A percentile compares a stretch with the other conserved stretches of the same genome.
Evolutionary conservation across 768 basidiomycete species (phyloP).

Genomic region (Tephrocybe sp.): DNA sequence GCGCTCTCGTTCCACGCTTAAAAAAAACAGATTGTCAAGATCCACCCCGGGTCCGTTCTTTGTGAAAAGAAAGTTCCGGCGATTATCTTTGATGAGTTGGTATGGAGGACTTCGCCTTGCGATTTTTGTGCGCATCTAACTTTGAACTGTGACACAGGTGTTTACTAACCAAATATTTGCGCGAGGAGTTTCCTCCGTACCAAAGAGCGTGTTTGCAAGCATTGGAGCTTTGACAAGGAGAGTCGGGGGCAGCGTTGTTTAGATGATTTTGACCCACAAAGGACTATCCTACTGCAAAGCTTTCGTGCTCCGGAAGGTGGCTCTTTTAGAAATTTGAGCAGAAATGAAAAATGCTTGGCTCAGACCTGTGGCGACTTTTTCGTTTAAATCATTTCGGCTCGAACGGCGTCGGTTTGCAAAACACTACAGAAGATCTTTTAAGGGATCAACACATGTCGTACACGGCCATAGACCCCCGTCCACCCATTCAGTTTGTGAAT

Average conservation of each 20-base stretch:
- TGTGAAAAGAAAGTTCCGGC: conserved; percentile 80
- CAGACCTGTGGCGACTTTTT: no score
- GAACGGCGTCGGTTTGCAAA: no score
- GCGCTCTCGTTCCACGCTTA: conserved; percentile 1
- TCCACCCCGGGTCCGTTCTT: conserved; percentile 87
- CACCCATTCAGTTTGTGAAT: no score
- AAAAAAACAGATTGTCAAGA: conserved; percentile 63
- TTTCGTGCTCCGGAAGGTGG: no score
- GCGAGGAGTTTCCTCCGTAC: conserved; percentile 84
- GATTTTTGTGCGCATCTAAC: not conserved
- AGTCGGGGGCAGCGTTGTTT: conserved; percentile 6
- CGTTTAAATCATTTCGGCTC: no score
- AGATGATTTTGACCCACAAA: no score
- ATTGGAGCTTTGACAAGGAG: conserved; percentile 34
- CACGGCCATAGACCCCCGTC: no score
- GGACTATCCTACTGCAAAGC: no score
- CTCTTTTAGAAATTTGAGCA: no score
- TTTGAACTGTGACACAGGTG: conserved; percentile 47
- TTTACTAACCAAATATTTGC: conserved; percentile 87
- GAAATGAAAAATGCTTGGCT: no score
- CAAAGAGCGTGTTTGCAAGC: conserved; percentile 46
- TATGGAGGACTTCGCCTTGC: conserved; percentile 35
- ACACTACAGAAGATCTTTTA: no score
- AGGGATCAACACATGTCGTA: no score
- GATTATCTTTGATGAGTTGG: conserved; percentile 93